These are phyloP conservation scores for Penicillium sclerotigenum DNA, from an alignment of 2,329 filamentous ascomycete species.

Conservation along the genomic window DNA sequence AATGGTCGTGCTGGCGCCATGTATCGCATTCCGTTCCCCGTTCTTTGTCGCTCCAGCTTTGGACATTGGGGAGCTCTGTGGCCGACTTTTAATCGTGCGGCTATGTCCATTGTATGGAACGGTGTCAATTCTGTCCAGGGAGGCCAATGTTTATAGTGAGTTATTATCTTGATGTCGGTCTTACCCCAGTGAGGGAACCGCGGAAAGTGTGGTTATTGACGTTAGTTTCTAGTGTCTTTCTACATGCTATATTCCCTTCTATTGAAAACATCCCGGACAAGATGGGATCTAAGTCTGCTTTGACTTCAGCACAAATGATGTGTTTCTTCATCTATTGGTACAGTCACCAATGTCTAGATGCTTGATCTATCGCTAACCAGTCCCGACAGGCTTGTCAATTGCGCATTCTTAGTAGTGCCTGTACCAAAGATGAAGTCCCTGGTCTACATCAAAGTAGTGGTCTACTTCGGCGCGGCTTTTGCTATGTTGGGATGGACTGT, in stretches of 20 bases:
- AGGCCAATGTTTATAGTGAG: slow-evolving; percentile 37
- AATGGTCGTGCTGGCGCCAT: slow-evolving; percentile 45
- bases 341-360: background rate
- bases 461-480: slow-evolving; percentile 39
- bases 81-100: slow-evolving; percentile 40
- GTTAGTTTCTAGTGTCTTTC: slow-evolving; percentile 30
- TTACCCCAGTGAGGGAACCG: background rate
- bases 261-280: slow-evolving; percentile 42
- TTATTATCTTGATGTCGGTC: background rate
- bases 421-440: slow-evolving; percentile 39
- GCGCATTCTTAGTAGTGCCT: slow-evolving; percentile 40
- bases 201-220: background rate
- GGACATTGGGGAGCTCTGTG: slow-evolving; percentile 47
- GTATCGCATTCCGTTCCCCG: slow-evolving; percentile 46
- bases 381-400: slow-evolving; percentile 31
- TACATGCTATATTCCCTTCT: slow-evolving; percentile 44
- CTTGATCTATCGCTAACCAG: background rate
- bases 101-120: slow-evolving; percentile 49
- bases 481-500: slow-evolving; percentile 43
- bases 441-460: slow-evolving; percentile 37
- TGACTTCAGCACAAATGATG: slow-evolving; percentile 44
- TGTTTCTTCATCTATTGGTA: slow-evolving; percentile 44
- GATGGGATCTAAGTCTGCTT: slow-evolving; percentile 41
- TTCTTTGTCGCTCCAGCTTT: slow-evolving; percentile 44
- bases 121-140: slow-evolving; percentile 43